Evolutionary conservation across 1,284 basidiomycete species (phyloP).

Genomic region (Trichosporon ovoides): DNA sequence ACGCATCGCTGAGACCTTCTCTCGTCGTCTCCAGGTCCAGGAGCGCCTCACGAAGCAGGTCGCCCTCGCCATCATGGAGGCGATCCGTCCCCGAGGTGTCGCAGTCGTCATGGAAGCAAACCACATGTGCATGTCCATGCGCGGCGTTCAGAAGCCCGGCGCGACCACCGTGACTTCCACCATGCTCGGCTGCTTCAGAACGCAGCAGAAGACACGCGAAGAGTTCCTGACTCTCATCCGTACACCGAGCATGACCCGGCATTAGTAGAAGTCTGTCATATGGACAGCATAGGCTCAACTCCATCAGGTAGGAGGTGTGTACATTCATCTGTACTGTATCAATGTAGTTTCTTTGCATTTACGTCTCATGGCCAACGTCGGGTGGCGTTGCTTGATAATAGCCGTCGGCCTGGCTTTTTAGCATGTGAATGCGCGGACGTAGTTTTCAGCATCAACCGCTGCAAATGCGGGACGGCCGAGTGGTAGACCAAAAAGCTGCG

Average conservation of each 20-base stretch:
- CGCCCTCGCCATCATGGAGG: conserved; percentile 93
- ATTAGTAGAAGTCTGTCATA: conserved; percentile 16
- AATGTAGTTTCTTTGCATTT: conserved; percentile 6
- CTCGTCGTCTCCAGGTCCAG: conserved; percentile 91
- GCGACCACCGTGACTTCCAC: conserved; percentile 94
- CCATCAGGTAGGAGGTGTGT: conserved; percentile 11
- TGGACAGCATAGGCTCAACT: neutral
- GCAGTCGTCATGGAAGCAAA: conserved; percentile 99
- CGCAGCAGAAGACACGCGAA: conserved; percentile 94
- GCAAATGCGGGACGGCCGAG: no score
- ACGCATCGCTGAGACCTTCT: conserved; percentile 95
- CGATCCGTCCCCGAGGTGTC: conserved; percentile 94
- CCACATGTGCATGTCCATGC: conserved; percentile 99
- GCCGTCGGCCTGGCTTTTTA: no score
- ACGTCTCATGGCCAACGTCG: neutral
- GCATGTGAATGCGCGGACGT: no score
- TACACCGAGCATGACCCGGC: conserved; percentile 34
- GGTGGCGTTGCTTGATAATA: neutral
- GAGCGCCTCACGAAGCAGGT: conserved; percentile 97
- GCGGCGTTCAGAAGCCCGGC: conserved; percentile 98
- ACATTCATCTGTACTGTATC: conserved; percentile 26
- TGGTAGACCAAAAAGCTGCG: no score
- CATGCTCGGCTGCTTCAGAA: conserved; percentile 97
- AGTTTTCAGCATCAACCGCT: no score
- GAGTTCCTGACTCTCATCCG: conserved; percentile 54